These are phyloP conservation scores for Royoungia palumana DNA, from an alignment of 768 basidiomycete species.

Conservation along the genomic window DNA sequence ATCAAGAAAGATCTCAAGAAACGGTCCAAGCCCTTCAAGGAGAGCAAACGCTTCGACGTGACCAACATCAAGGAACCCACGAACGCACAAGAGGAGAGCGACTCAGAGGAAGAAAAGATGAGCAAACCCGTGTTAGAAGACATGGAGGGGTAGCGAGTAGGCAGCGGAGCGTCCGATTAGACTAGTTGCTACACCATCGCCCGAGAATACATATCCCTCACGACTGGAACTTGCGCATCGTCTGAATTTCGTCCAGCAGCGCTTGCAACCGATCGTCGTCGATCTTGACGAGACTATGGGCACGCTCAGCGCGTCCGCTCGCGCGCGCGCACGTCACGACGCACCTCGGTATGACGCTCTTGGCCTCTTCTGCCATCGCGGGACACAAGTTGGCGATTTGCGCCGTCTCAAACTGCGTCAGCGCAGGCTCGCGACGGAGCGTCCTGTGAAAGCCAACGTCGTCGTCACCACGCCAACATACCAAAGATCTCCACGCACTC, in stretches of 20 bases:
- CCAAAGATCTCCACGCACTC: conserved; percentile 48
- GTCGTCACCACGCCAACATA: not conserved
- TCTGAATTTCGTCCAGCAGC: conserved; percentile 83
- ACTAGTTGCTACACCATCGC: conserved; percentile 6
- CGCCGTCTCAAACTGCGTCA: conserved; percentile 89
- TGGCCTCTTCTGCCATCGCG: conserved; percentile 84
- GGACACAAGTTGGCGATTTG: conserved; percentile 92
- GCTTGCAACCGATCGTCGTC: conserved; percentile 85
- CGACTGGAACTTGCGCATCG: conserved; percentile 86
- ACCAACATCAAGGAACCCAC: conserved; percentile 40
- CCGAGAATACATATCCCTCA: conserved; percentile 30
- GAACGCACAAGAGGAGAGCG: conserved; percentile 37
- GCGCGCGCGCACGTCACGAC: not conserved
- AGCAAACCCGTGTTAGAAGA: conserved; percentile 47
- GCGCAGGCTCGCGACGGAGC: conserved; percentile 68
- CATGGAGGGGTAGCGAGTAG: conserved; percentile 40
- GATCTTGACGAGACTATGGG: conserved; percentile 65
- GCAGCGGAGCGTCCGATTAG: not conserved
- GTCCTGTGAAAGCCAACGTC: conserved; percentile 34
- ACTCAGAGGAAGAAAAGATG: conserved; percentile 42
- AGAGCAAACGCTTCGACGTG: conserved; percentile 64
- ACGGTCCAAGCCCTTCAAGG: conserved; percentile 61
- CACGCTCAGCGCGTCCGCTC: not conserved
- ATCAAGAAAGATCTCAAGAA: conserved; percentile 53
- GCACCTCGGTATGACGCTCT: conserved; percentile 87